phyloP scores from a whole-genome alignment of 1,284 basidiomycete species.

The Ceratobasidium sp. region DNA sequence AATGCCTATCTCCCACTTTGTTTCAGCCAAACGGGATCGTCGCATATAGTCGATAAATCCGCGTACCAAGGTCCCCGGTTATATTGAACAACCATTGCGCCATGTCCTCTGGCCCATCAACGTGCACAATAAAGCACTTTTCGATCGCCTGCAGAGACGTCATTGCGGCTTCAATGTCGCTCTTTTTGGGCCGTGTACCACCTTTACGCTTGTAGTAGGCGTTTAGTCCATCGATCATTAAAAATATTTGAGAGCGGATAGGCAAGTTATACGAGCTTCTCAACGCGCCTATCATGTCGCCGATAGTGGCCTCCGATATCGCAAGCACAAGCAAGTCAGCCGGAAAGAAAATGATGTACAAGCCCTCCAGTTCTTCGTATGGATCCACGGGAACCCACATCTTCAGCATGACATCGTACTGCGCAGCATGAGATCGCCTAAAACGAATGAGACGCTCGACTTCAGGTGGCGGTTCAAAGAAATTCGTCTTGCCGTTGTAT shows the following conservation, averaged over 20 bases:
- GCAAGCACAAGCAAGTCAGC: constrained; percentile 20
- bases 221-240: constrained; percentile 39
- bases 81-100: constrained; percentile 39
- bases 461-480: constrained; percentile 21
- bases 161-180: constrained; percentile 17
- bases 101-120: constrained; percentile 26
- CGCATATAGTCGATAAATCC: neutral
- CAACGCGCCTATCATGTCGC: constrained; percentile 4
- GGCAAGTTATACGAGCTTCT: constrained; percentile 12
- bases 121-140: constrained; percentile 38
- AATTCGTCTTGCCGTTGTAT: neutral
- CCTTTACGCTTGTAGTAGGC: constrained; percentile 33
- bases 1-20: neutral
- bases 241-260: constrained; percentile 32
- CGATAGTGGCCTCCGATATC: constrained; percentile 9
- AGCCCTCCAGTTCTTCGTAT: constrained; percentile 33
- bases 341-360: constrained; percentile 34
- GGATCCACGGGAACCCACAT: constrained; percentile 37
- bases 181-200: neutral
- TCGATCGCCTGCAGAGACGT: constrained; percentile 34
- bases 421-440: constrained; percentile 35
- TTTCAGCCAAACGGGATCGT: neutral
- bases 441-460: constrained; percentile 36
- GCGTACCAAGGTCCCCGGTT: constrained; percentile 35
- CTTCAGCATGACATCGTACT: constrained; percentile 29